Evolutionary conservation across 805 yeast genomes (phyloP).

Genomic region (Hanseniaspora valbyensis): DNA sequence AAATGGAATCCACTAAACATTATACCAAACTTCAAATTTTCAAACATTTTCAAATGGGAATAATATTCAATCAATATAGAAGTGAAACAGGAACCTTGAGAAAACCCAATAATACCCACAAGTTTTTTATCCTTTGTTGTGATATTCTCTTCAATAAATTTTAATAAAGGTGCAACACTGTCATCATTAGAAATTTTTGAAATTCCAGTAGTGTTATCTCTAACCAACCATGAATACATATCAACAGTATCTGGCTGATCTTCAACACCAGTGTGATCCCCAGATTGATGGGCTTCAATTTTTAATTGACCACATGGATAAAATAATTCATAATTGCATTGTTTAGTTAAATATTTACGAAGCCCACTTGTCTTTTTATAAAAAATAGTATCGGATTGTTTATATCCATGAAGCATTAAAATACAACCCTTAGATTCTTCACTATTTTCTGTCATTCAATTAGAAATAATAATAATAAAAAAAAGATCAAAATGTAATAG

Average conservation of each 20-base stretch:
- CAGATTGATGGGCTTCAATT: slow-evolving; percentile 33
- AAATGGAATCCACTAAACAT: slow-evolving; percentile 56
- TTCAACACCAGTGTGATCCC: slow-evolving; percentile 26
- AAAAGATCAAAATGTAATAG: background rate
- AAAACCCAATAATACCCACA: slow-evolving; percentile 70
- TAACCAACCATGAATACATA: slow-evolving; percentile 59
- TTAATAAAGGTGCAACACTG: slow-evolving; percentile 33
- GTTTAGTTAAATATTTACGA: slow-evolving; percentile 51
- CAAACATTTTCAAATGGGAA: slow-evolving; percentile 30
- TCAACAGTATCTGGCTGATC: slow-evolving; percentile 53
- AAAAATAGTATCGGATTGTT: slow-evolving; percentile 70
- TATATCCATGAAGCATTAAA: slow-evolving; percentile 80
- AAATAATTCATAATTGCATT: slow-evolving; percentile 49
- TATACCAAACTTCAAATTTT: slow-evolving; percentile 51
- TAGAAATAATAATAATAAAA: background rate
- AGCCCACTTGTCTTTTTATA: slow-evolving; percentile 78
- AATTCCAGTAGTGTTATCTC: slow-evolving; percentile 32
- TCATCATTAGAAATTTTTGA: slow-evolving; percentile 24
- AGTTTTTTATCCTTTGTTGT: slow-evolving; percentile 43
- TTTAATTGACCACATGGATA: slow-evolving; percentile 67
- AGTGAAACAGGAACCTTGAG: slow-evolving; percentile 85
- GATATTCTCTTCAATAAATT: slow-evolving; percentile 45
- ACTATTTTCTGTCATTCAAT: too few species aligned
- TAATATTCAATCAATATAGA: slow-evolving; percentile 49
- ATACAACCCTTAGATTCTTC: slow-evolving; percentile 33